phyloP scores from a whole-genome alignment of 192 early-diverging fungal species.

The Ramicandelaber brevisporus region DNA sequence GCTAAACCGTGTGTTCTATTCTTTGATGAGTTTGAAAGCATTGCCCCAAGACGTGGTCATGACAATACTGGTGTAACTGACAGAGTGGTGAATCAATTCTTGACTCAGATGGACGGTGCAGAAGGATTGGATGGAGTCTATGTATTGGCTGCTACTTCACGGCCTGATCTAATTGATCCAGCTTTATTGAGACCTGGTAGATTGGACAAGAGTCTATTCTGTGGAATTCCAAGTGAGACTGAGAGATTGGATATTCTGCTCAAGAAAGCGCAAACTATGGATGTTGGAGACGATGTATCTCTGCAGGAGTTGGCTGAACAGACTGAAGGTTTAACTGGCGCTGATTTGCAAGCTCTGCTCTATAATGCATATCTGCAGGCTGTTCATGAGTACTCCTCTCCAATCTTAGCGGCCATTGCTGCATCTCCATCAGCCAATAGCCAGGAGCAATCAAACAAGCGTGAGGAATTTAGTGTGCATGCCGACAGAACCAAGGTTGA shows the following conservation, averaged over 20 bases:
- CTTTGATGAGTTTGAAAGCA: constrained; percentile 96
- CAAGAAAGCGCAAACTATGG: constrained; percentile 45
- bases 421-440: too few relatives aligned
- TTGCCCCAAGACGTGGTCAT: constrained; percentile 88
- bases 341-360: constrained; percentile 81
- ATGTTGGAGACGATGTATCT: constrained; percentile 29
- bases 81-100: constrained; percentile 92
- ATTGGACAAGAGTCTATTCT: constrained; percentile 61
- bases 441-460: too few relatives aligned
- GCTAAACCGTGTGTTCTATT: constrained; percentile 89
- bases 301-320: constrained; percentile 27
- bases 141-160: constrained; percentile 74
- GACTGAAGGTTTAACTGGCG: constrained; percentile 62
- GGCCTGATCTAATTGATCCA: constrained; percentile 67
- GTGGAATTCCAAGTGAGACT: constrained; percentile 43
- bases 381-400: constrained; percentile 48
- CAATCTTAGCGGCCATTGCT: too few relatives aligned
- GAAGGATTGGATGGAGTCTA: constrained; percentile 90
- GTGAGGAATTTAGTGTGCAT: too few relatives aligned
- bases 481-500: too few relatives aligned
- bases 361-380: constrained; percentile 82
- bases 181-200: constrained; percentile 57
- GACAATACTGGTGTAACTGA: constrained; percentile 98
- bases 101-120: constrained; percentile 97
- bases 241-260: constrained; percentile 67